Percentiles rank a stretch among this genome's conserved stretches.
These are phyloP conservation scores for Trematosphaeria pertusa DNA, from an alignment of 2,329 filamentous ascomycete species.

Conservation along the genomic window DNA sequence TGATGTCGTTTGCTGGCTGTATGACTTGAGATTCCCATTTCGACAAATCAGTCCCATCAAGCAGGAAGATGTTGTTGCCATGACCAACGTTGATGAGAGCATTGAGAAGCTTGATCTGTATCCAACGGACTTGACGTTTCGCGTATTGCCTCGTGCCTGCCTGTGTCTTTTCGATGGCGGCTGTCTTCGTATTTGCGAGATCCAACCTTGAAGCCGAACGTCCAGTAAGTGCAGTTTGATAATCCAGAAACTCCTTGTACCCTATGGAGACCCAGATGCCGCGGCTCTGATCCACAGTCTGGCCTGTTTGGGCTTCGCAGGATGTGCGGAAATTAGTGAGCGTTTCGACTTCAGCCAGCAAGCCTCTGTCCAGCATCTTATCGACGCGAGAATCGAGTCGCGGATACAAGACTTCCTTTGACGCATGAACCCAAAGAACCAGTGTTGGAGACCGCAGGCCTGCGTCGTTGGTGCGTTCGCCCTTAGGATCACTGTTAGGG, in stretches of 20 bases:
- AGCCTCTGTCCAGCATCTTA: constrained; percentile 76
- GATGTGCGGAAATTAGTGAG: constrained; percentile 59
- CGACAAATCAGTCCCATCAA: constrained; percentile 77
- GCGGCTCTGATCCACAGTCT: constrained; percentile 71
- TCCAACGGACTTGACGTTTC: constrained; percentile 84
- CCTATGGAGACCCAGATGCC: constrained; percentile 98
- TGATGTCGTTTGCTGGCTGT: constrained; percentile 67
- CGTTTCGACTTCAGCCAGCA: constrained; percentile 67
- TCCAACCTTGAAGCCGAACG: constrained; percentile 44
- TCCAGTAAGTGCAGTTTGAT: constrained; percentile 55
- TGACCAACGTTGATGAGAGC: constrained; percentile 65
- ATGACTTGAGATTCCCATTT: constrained; percentile 71
- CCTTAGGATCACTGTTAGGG: background rate
- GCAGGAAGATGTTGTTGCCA: constrained; percentile 70
- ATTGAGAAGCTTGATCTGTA: constrained; percentile 79
- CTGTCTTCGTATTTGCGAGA: constrained; percentile 62
- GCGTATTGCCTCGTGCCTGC: constrained; percentile 87
- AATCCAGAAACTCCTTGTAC: constrained; percentile 87
- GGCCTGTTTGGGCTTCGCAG: constrained; percentile 55
- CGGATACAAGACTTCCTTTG: constrained; percentile 69
- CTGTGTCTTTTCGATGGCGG: constrained; percentile 77
- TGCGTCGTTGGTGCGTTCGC: background rate
- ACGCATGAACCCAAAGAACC: constrained; percentile 87
- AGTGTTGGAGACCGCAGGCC: constrained; percentile 65
- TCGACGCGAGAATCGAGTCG: constrained; percentile 81